Evolutionary conservation across 2,329 filamentous ascomycete genomes (phyloP), one percentile per base, ranked within the genome.

Genomic region (Tolypocladium paradoxum): DNA sequence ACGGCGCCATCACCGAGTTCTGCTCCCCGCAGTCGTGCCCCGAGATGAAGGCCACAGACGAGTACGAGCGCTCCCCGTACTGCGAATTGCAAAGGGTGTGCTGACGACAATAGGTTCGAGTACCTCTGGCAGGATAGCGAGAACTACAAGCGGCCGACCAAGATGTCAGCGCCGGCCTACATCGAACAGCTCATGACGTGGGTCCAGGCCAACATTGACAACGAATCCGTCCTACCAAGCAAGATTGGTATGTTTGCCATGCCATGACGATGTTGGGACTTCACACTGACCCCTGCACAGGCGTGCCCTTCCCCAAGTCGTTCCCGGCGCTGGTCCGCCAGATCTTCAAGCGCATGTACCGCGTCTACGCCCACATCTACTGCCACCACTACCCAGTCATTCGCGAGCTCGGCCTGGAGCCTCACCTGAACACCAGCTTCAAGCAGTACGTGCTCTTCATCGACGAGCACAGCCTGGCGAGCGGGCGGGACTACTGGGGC

Each of bases 11-110:
- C 68, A 99, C 93, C 55, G 93, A 99, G 68, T 99, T 99, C 73
- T 99, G 93, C 77, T 97, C 93, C 29, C 92, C 93, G 34, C 87
- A 93, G 68, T 90, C 90, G 59, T 99, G 93, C 70, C 93, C 93
- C 0, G 93, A 97, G 74, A 99, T 99, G 93, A 99, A 99, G 73
- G 93, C 93, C n/a, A 99, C 93, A 11, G 95, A 99, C 73, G 93
- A 99, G 87, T 93, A 79, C 59, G 82, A 35, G 18, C n/a, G 24
- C 11, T 16, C 37, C 16, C n/a, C 40, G 16, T 16, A 18, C 20
- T 6, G 18, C 31, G 18, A 12, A 4, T 12, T 9, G 33, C n/a
- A 20, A 1, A 8, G 6, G 18, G 11, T 7, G 12, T 3, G 31
- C 49, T 54, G 48, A 45, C 43, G 6, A 2, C 46, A 12, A 1